Base-by-base conservation (phyloP, 2,329 filamentous ascomycete genomes). In the Fusarium acutatum region DNA sequence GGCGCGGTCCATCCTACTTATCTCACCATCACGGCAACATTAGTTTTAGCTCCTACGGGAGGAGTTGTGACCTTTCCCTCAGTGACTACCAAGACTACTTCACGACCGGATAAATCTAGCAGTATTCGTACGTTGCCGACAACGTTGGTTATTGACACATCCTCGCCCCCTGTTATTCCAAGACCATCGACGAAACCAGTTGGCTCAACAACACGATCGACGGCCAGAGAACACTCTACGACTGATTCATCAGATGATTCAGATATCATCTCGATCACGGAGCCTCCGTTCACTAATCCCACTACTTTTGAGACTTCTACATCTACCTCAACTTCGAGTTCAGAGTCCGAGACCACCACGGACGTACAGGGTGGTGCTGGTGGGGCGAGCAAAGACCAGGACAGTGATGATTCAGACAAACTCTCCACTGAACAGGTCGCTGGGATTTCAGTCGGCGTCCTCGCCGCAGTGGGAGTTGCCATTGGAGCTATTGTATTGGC, bases 1-100 rank as follows among this genome's bases (percentile, higher is more conserved):
- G 81, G 81, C 56, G 89, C 90, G 11, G 81, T 88, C 35, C 81
- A 84, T n/a, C 88, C 88, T 60, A 92, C 90, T 11, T 89, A 91
- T 78, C 79, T 82, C 26, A 87, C 86, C 28, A 86, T 92, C 57
- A 88, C 88, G 34, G 90, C 89, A 28, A 91, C 90, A 0, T 76
- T 91, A 32, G 79, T 88, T 43, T 71, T 80, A 50, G 80, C 79
- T 7, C 76, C 80, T 10, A 67, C 77, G 3, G 77, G 76, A 43
- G 79, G 77, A 28, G 61, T 81, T 22, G 62, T 81, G 35, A 78
- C 76, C 12, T 78, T 83, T 69, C 75, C 81, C 40, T 69, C 74
- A 18, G 34, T 69, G 26, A 64, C 43, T 22, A 75, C 58, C 28
- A 75, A 58, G 30, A 72, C 62, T 30, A 43, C 56, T 18, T 72